Conservation (phyloP, 2,329 filamentous ascomycete species). For the Xenoacremonium recifei region DNA sequence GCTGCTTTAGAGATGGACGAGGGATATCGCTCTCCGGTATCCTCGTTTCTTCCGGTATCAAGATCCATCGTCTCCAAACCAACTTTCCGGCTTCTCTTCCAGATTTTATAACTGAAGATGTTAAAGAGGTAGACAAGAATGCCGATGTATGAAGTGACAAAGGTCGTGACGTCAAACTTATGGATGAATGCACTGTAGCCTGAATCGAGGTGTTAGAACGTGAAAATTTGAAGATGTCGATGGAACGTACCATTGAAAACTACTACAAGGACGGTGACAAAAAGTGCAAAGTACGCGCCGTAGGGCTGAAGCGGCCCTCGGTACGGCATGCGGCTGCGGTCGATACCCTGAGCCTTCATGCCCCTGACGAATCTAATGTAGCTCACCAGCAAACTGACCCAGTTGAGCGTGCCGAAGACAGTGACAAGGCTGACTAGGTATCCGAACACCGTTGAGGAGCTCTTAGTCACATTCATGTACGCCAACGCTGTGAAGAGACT, state of each 20-base stretch:
- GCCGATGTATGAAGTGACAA: background rate
- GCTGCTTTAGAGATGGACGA: too few species aligned
- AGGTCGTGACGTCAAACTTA: too few species aligned
- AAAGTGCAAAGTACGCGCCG: background rate
- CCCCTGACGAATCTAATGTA: background rate
- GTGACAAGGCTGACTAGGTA: conserved; percentile 11
- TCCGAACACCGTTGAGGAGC: conserved; percentile 2
- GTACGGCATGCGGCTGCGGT: background rate
- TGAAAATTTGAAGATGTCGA: background rate
- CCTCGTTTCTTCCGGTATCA: too few species aligned
- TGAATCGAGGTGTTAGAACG: too few species aligned
- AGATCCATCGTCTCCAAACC: background rate
- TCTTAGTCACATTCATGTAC: background rate
- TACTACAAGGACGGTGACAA: background rate
- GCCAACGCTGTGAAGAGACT: background rate
- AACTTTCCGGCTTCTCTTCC: background rate
- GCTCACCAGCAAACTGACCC: conserved; percentile 5
- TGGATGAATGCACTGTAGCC: background rate
- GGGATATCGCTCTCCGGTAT: too few species aligned
- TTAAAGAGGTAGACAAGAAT: background rate
- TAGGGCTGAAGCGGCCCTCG: background rate
- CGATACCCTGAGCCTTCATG: background rate
- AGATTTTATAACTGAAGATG: background rate
- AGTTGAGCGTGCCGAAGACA: conserved; percentile 8
- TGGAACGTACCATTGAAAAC: background rate